Base-by-base conservation (phyloP, 768 basidiomycete species). In the Boletus vinaceobasis region DNA sequence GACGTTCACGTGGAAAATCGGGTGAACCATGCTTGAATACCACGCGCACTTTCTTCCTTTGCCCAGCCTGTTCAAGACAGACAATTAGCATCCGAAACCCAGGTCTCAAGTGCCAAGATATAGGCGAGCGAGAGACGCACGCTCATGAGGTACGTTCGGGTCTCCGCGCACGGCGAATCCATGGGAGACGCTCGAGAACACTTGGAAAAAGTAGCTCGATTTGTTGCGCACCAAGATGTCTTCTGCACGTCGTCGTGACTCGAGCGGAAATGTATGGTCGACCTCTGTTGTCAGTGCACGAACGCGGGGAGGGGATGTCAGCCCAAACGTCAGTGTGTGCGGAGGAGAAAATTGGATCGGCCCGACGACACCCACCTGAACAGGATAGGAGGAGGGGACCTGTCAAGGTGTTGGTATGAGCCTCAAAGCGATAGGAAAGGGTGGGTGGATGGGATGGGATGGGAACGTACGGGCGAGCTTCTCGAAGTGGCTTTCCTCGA, bases 101-200 rank as follows among this genome's bases (percentile, higher is more conserved):
- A 8, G 5, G 5, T 10, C 10, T 10, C 5, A 17, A 17, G 21
- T 26, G 10, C 23, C 9, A 48, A 36, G 9, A 37, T 36, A 5
- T 23, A 23, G 23, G 23, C 23, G 23, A n/a, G n/a, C 11, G 23
- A 27, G 33, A 3, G 5, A 59, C 66, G n/a, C 37, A 67, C 68
- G 63, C 35, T 68, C 44, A 1, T 52, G 45, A 0, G 61, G 58
- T 4, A 63, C 44, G 26, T 63, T 27, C 7, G 43, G 49, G 36
- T 70, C 29, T 0, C 65, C 47, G 13, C 59, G 63, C 9, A 56
- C 43, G 5, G 63, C 61, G n/a, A n/a, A n/a, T n/a, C n/a, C n/a
- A n/a, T n/a, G n/a, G n/a, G n/a, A n/a, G n/a, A n/a, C n/a, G n/a
- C 71, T 66, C 2, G 79, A 77, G 65, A 85, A 85, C 3, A 85